Evolutionary conservation across 202 grass and related monocot species (phyloP), one percentile per base, ranked within the genome.

Genomic region (Schoenoplectus tabernaemontani): DNA sequence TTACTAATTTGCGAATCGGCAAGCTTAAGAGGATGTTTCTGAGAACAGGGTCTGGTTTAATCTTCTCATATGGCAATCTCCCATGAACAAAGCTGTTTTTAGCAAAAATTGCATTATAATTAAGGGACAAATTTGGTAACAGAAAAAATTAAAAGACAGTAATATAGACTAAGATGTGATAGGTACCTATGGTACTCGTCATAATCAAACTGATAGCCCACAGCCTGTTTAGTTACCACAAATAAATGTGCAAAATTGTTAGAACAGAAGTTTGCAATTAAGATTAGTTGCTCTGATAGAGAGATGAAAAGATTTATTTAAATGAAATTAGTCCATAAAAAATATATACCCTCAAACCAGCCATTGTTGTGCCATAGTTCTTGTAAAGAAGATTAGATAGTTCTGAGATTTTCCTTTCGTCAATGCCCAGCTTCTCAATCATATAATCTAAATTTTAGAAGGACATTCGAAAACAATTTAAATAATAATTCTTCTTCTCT

Each of bases 291-390:
- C 22, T 72, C 22, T 72, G 0, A 34, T 74, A 19, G 8, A 54
- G 33, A 10, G 28, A 26, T 0, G 62, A 79, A 3, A 41, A 26
- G 19, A 58, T 51, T 4, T 10, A 64, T 10, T 69, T 64, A 2
- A 50, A 38, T 56, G 0, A 4, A 53, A 82, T 54, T 34, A 23
- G 20, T 82, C 0, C 3, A 63, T 39, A 28, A 30, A 37, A n/a
- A n/a, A n/a, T n/a, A 75, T 84, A 32, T 76, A 97, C 93, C 85
- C 83, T 82, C 66, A 97, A 43, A 19, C 93, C 93, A 10, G 91
- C 91, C 94, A 97, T 93, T 80, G 94, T 93, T 13, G 94, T 97
- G 53, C 91, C 94, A 32, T 97, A 97, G 56, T 97, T 83, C 87
- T 97, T 93, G 87, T 97, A 97, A 42, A 93, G 91, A 5, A 97